A percentile compares a stretch with the other conserved stretches of the same genome.
Conservation (phyloP, 2,329 filamentous ascomycete species). For the Penicillium aurantiogriseum region DNA sequence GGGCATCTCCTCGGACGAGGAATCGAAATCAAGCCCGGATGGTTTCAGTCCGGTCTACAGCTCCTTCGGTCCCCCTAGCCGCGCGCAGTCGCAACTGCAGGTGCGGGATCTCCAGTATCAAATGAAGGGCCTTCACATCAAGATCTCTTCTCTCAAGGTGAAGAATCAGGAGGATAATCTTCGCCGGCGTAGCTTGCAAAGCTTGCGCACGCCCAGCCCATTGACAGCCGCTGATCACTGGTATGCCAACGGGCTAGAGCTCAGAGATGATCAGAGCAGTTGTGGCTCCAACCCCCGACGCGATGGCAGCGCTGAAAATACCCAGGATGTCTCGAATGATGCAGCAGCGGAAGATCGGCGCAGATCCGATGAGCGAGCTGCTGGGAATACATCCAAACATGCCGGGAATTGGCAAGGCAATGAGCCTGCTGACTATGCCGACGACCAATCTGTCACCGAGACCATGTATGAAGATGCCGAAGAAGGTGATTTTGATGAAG, state of each 20-base stretch:
- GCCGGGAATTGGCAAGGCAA: conserved; percentile 10
- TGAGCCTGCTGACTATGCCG: conserved; percentile 25
- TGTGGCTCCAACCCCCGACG: conserved; percentile 36
- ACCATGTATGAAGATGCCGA: conserved; percentile 47
- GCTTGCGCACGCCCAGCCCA: conserved; percentile 71
- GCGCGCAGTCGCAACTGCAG: conserved; percentile 70
- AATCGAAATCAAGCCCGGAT: conserved; percentile 30
- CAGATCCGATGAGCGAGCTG: conserved; percentile 3
- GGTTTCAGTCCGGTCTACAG: conserved; percentile 39
- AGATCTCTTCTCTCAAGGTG: conserved; percentile 76
- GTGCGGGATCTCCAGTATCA: conserved; percentile 76
- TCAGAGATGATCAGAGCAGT: conserved; percentile 33
- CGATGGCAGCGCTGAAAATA: conserved; percentile 37
- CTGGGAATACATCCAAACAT: conserved; percentile 2
- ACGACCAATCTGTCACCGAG: conserved; percentile 30
- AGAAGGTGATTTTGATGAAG: conserved; percentile 43
- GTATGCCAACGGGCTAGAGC: conserved; percentile 45
- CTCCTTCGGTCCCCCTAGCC: conserved; percentile 51
- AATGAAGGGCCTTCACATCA: conserved; percentile 80
- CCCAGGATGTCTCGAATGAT: conserved; percentile 9
- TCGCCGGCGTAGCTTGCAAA: conserved; percentile 73
- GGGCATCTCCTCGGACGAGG: conserved; percentile 30
- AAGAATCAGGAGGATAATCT: conserved; percentile 76
- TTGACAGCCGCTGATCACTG: conserved; percentile 70
- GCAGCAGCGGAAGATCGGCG: conserved; percentile 7